Percentiles rank a stretch among this genome's conserved stretches.
Conservation (phyloP, 768 basidiomycete species). For the Boletus rubroflammeus region DNA sequence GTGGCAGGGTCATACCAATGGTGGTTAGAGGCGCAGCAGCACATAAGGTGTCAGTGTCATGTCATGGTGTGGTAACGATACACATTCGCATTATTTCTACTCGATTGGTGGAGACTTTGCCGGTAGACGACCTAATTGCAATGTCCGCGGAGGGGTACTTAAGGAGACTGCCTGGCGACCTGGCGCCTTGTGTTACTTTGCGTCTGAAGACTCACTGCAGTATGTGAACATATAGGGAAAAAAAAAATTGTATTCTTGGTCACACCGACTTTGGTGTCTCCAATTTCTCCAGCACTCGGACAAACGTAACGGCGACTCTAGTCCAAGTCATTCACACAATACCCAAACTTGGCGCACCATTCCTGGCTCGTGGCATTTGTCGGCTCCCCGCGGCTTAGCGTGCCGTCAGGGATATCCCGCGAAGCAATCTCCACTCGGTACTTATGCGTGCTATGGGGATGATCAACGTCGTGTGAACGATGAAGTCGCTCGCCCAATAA, state of each 20-base stretch:
- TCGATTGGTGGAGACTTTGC: constrained; percentile 11
- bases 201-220: background rate
- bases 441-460: background rate
- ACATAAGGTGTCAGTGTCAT: background rate
- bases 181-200: background rate
- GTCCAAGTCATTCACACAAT: too few relatives aligned
- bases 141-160: constrained; percentile 11
- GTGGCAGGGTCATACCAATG: constrained; percentile 67
- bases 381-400: too few relatives aligned
- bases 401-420: too few relatives aligned
- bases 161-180: background rate
- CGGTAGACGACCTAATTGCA: constrained; percentile 15
- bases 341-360: too few relatives aligned
- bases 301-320: too few relatives aligned
- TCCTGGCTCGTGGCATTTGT: too few relatives aligned
- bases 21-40: constrained; percentile 22
- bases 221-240: background rate
- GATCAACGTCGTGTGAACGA: background rate
- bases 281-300: background rate
- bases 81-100: constrained; percentile 8
- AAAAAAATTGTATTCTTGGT: too few relatives aligned
- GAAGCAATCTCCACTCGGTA: background rate
- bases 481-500: background rate
- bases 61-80: constrained; percentile 8
- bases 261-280: background rate